Evolutionary conservation across 2,329 filamentous ascomycete genomes (phyloP), one percentile per base, ranked within the genome.

Genomic region (Lachnellula hyalina): DNA sequence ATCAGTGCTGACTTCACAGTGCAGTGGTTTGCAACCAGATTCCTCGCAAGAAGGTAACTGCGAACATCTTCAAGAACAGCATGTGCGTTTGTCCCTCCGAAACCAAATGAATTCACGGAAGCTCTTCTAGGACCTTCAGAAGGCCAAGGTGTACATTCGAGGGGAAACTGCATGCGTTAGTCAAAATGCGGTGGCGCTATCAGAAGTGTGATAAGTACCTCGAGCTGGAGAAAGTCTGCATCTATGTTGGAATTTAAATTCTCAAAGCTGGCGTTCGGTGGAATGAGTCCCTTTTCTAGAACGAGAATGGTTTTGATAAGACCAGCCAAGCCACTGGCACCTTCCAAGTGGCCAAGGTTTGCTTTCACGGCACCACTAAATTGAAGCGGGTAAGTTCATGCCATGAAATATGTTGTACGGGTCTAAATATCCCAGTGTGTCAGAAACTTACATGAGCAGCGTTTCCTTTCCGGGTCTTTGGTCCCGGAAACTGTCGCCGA

Each of bases 171-270:
- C 4, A 38, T n/a, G 45, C 32, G 0, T 34, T 17, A 19, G 35
- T 19, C 2, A 15, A 9, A 12, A 8, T 11, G 25, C 14, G n/a
- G 32, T 15, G 25, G n/a, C n/a, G n/a, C n/a, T 47, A 15, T 19
- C n/a, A 34, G 11, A 34, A 32, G n/a, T n/a, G 8, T 21, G n/a
- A 47, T 2, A 28, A 19, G 17, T n/a, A 42, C 38, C 23, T 51
- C 9, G 15, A 44, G 25, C 4, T 49, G n/a, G 12, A 36, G 19
- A 36, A 38, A 52, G 23, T 52, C 55, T 6, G 48, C 49, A 5
- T 36, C 48, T 15, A 73, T 67, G 6, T 63, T 62, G 1, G 68
- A 61, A 47, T 75, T 76, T 1, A 67, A 55, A 9, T 58, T 66
- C 15, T 69, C 61, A 40, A 74, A 57, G 8, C 58, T 51, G 8